Evolutionary conservation across 108 stramenopile genomes (phyloP).

Genomic region (Cylindrotheca fusiformis): DNA sequence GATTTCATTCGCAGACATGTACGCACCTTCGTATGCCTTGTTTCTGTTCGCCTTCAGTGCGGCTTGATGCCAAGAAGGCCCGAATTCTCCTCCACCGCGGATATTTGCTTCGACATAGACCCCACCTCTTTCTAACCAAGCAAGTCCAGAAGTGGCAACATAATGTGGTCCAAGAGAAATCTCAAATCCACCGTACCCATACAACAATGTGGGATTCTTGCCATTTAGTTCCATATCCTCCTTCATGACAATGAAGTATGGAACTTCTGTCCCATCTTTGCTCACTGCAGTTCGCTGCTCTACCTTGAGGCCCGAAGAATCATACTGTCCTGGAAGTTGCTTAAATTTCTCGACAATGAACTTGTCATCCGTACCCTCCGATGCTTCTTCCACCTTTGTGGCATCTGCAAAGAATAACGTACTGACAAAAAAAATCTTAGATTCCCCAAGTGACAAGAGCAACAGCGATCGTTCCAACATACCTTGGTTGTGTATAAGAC

Average conservation of each 20-base stretch:
- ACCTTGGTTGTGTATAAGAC: conserved; percentile 69
- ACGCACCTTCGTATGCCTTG: conserved; percentile 89
- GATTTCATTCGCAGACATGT: no score
- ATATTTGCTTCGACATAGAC: conserved; percentile 95
- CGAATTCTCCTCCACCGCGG: conserved; percentile 94
- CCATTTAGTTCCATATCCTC: conserved; percentile 53
- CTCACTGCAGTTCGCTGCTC: conserved; percentile 70
- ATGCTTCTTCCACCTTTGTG: conserved; percentile 31
- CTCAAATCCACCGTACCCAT: conserved; percentile 97
- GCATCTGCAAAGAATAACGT: conserved; percentile 74
- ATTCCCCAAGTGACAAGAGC: no score
- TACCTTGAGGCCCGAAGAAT: conserved; percentile 56
- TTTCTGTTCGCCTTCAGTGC: conserved; percentile 83
- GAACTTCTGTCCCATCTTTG: conserved; percentile 83
- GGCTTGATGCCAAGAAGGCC: conserved; percentile 89
- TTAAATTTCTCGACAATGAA: conserved; percentile 55
- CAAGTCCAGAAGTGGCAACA: conserved; percentile 63
- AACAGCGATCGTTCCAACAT: no score
- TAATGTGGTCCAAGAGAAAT: conserved; percentile 90
- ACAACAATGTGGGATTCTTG: conserved; percentile 63
- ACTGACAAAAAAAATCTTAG: no score
- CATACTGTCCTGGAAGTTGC: conserved; percentile 62
- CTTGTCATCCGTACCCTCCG: conserved; percentile 18
- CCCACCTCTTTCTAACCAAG: conserved; percentile 92
- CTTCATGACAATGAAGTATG: conserved; percentile 74